Evolutionary conservation across 305 asterid genomes (phyloP), one percentile per base, ranked within the genome.

Genomic region (Rubia occidens): DNA sequence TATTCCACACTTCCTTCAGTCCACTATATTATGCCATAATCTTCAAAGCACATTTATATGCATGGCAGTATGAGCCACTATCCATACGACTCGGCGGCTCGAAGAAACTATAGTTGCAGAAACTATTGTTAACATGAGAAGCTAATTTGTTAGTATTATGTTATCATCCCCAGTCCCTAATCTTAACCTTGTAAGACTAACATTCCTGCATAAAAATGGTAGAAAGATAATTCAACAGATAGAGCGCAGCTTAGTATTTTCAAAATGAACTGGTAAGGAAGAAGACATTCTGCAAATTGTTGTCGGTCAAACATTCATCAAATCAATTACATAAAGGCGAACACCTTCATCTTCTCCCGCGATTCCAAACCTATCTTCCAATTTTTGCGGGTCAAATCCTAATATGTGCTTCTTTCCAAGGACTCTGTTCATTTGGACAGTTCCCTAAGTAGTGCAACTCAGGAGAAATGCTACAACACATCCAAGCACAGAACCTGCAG

Each of bases 401-500:
- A 44, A 35, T 3, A 26, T 40, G 47, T 39, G 9, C 1, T 64
- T 44, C 65, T 61, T 53, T 74, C 49, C 29, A 51, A 1, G 45
- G 8, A 9, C 11, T 14, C 20, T 39, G 66, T 61, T 62, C 21
- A 37, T 4, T 18, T 6, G 20, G 10, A 40, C 6, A 15, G 11
- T 17, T 18, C 40, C 8, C 21, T 64, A 64, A 18, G 75, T 64
- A 21, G 77, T 60, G 60, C 63, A 54, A 70, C 71, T 75, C 51
- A 73, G 6, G 21, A 77, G 60, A 67, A 45, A 79, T 54, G 85
- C 80, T 29, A 82, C 80, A 17, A 67, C 15, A 44, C 71, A 70
- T 69, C 83, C 83, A 58, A 82, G 77, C 74, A 79, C 44, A n/a
- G 83, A 79, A 66, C 85, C 85, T 15, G 82, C 85, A 68, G 74